Base-by-base conservation (phyloP, 176 grass and related monocot genomes). In the Triticum dicoccoides region DNA sequence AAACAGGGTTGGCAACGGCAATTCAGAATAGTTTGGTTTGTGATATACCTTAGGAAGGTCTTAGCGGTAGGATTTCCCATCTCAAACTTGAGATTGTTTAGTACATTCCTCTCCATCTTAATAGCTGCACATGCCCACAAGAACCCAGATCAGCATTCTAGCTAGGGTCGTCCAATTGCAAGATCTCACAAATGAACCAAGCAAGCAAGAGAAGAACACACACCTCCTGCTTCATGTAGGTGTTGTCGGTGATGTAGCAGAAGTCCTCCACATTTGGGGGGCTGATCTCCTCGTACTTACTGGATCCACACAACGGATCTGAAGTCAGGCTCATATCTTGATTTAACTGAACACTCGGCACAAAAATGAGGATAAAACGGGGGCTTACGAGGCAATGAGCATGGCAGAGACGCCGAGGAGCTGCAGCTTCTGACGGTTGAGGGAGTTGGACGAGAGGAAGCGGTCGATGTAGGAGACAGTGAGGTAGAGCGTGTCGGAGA, bases 191-290 rank as follows among this genome's bases (percentile, higher is more conserved):
- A 27, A 67, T 54, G 71, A 37, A 12, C 5, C 1, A 23, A 32
- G 21, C 27, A 65, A 1, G 42, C 10, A 68, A 47, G 76, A 39
- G 5, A 72, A 34, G 9, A 86, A 8, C 41, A 82, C 87, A 0
- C 35, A 92, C 87, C 91, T 92, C 91, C 32, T 90, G 85, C 83
- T 86, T 93, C 24, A 76, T 91, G 69, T 91, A 93, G 32, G 89
- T 93, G 21, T 93, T 93, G 86, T 90, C 92, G 0, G 92, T 93
- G 15, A 93, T 93, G 63, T 90, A 91, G 80, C 92, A 93, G 74
- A 93, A 93, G 27, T 93, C 92, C 82, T 93, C 92, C 24, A 93
- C 86, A 3, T 93, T 87, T 21, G 92, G 92, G 10, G 92, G 92
- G 59, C 74, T 91, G 74, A 93, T 86, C 86, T 93, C 92, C 89